Evolutionary conservation across 2,329 filamentous ascomycete genomes (phyloP).

Genomic region (Tolypocladium tropicale): DNA sequence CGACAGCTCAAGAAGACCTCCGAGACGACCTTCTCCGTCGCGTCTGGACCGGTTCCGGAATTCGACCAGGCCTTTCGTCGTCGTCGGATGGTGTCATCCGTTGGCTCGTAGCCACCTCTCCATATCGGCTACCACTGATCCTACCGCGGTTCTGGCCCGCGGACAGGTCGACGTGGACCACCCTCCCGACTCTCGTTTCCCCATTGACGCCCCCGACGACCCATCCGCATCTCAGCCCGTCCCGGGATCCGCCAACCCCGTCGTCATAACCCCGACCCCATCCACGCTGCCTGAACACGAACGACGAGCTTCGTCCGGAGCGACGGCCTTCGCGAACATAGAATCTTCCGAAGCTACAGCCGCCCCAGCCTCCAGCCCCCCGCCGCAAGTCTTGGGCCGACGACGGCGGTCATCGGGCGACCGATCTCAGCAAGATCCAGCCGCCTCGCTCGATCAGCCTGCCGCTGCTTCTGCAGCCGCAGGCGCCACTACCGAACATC

Average conservation of each 20-base stretch:
- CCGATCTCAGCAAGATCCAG: slow-evolving; percentile 22
- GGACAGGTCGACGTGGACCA: slow-evolving; percentile 31
- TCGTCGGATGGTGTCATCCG: slow-evolving; percentile 8
- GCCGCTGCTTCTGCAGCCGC: slow-evolving; percentile 6
- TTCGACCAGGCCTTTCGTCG: not conserved
- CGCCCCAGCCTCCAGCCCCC: slow-evolving; percentile 13
- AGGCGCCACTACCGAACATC: slow-evolving; percentile 7
- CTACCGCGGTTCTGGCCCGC: slow-evolving; percentile 28
- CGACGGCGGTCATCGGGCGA: slow-evolving; percentile 38
- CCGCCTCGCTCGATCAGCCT: slow-evolving; percentile 12
- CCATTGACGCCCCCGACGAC: slow-evolving; percentile 47
- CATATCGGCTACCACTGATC: slow-evolving; percentile 6
- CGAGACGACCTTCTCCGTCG: not conserved
- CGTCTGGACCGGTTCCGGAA: slow-evolving; percentile 1
- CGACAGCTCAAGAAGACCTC: not conserved
- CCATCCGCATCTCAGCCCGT: slow-evolving; percentile 47
- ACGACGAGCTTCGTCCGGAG: slow-evolving; percentile 13
- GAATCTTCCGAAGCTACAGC: slow-evolving; percentile 22
- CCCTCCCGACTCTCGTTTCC: slow-evolving; percentile 22
- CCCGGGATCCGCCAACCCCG: slow-evolving; percentile 36
- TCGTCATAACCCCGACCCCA: slow-evolving; percentile 28
- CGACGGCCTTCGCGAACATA: slow-evolving; percentile 28
- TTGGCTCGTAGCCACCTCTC: slow-evolving; percentile 14
- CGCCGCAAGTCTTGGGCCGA: slow-evolving; percentile 39
- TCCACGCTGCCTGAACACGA: slow-evolving; percentile 12